Percentiles rank a stretch among this genome's conserved stretches.
Evolutionary conservation across 2,329 filamentous ascomycete species (phyloP).

Genomic region (Lachnellula occidentalis): DNA sequence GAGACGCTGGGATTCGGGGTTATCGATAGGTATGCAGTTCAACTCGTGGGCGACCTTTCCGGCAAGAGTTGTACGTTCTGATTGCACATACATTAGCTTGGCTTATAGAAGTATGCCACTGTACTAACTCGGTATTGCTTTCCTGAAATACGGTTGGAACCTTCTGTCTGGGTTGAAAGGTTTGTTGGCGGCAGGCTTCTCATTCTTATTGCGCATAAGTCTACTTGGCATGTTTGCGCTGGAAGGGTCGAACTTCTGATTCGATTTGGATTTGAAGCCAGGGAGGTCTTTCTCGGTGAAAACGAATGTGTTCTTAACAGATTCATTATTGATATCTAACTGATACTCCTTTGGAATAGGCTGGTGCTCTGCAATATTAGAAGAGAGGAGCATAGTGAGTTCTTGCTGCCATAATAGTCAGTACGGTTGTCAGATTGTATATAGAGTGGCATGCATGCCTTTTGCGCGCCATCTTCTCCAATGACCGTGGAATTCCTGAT

Average conservation of each 20-base stretch:
- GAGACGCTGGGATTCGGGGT: conserved; percentile 61
- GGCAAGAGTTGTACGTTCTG: conserved; percentile 72
- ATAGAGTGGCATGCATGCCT: conserved; percentile 27
- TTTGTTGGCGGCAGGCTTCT: conserved; percentile 41
- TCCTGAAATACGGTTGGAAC: conserved; percentile 59
- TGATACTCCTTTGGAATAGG: conserved; percentile 84
- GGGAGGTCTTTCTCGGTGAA: conserved; percentile 93
- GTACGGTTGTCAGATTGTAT: conserved; percentile 3
- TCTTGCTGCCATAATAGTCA: conserved; percentile 34
- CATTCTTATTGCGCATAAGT: conserved; percentile 38
- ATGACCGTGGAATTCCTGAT: conserved; percentile 46
- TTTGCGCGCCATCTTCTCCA: conserved; percentile 47
- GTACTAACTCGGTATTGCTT: conserved; percentile 68
- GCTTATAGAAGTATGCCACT: neutral
- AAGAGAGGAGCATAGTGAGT: conserved; percentile 62
- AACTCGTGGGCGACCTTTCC: conserved; percentile 73
- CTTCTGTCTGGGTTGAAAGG: conserved; percentile 43
- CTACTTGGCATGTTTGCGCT: conserved; percentile 55
- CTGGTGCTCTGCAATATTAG: conserved; percentile 61
- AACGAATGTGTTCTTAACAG: conserved; percentile 80
- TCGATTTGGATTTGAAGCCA: conserved; percentile 60
- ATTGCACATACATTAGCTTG: conserved; percentile 16
- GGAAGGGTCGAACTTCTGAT: conserved; percentile 48
- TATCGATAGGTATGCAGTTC: conserved; percentile 66
- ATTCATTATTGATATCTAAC: conserved; percentile 60